phyloP scores from a whole-genome alignment of 257 asterid species.

The Ilex aquifolium region DNA sequence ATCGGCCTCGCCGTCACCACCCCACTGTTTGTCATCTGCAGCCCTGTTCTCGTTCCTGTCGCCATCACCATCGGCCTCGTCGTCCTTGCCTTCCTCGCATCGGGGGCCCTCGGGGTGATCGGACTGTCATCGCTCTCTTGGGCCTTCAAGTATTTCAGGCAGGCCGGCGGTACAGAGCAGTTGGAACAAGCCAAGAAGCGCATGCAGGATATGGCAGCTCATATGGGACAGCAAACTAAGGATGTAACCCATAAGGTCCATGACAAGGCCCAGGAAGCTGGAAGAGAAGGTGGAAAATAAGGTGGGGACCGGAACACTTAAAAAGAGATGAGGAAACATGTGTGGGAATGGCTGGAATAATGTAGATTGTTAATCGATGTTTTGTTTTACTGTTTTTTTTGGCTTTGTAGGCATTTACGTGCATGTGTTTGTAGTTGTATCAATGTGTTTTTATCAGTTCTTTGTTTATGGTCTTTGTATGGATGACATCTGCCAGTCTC shows the following conservation, averaged over 20 bases:
- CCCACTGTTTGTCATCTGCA: conserved; percentile 64
- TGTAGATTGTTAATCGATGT: no score
- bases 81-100: conserved; percentile 57
- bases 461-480: no score
- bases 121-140: conserved; percentile 79
- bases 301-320: neutral
- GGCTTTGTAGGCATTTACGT: no score
- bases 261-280: conserved; percentile 48
- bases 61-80: conserved; percentile 37
- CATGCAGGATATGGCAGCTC: conserved; percentile 49
- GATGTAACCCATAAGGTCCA: conserved; percentile 59
- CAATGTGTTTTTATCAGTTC: no score
- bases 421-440: no score
- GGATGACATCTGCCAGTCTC: no score
- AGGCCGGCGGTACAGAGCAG: conserved; percentile 45
- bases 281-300: conserved; percentile 17
- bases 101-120: conserved; percentile 77
- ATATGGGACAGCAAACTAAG: conserved; percentile 61
- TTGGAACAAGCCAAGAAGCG: conserved; percentile 49
- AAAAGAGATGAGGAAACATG: no score
- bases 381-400: no score
- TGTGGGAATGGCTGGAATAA: no score
- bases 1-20: conserved; percentile 60
- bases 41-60: conserved; percentile 80
- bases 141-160: conserved; percentile 53